Percentiles rank a stretch among this genome's conserved stretches.
Evolutionary conservation across 2,329 filamentous ascomycete genomes (phyloP).

Genomic region (Aspergillus niger): DNA sequence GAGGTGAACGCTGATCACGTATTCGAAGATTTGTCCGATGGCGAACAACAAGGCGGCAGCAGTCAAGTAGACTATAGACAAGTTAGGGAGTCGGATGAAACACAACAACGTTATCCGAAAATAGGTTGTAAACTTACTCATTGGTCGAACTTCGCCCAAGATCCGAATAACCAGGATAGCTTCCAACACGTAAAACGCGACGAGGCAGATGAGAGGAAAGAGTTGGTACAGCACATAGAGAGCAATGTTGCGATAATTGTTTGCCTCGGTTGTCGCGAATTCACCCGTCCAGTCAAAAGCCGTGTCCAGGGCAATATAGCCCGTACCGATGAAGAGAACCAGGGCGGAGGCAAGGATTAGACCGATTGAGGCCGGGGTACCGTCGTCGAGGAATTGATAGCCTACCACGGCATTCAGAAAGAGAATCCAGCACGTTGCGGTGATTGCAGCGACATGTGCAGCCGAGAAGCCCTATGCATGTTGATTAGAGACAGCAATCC

Average conservation of each 20-base stretch:
- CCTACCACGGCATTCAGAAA: slow-evolving; percentile 90
- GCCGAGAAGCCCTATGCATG: slow-evolving; percentile 74
- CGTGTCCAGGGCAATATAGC: slow-evolving; percentile 94
- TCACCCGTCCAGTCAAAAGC: slow-evolving; percentile 81
- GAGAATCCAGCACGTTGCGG: slow-evolving; percentile 85
- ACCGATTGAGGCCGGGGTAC: slow-evolving; percentile 78
- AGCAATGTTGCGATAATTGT: slow-evolving; percentile 70
- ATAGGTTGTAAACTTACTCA: slow-evolving; percentile 59
- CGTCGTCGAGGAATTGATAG: slow-evolving; percentile 91
- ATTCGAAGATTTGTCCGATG: slow-evolving; percentile 93
- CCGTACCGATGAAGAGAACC: slow-evolving; percentile 81
- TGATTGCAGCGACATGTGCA: slow-evolving; percentile 85
- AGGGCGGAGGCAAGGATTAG: slow-evolving; percentile 71
- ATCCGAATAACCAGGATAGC: slow-evolving; percentile 79
- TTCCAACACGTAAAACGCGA: slow-evolving; percentile 83
- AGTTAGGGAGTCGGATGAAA: not conserved
- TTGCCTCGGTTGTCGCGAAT: slow-evolving; percentile 64
- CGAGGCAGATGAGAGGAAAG: slow-evolving; percentile 83
- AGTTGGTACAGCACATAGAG: slow-evolving; percentile 95
- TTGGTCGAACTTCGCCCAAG: slow-evolving; percentile 85
- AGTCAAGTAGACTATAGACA: slow-evolving; percentile 66
- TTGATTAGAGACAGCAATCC: slow-evolving; percentile 14
- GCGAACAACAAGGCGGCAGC: slow-evolving; percentile 79
- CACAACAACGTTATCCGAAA: slow-evolving; percentile 5
- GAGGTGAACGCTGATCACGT: slow-evolving; percentile 86